phyloP scores from a whole-genome alignment of 257 asterid species.

The Datura wrightii region DNA sequence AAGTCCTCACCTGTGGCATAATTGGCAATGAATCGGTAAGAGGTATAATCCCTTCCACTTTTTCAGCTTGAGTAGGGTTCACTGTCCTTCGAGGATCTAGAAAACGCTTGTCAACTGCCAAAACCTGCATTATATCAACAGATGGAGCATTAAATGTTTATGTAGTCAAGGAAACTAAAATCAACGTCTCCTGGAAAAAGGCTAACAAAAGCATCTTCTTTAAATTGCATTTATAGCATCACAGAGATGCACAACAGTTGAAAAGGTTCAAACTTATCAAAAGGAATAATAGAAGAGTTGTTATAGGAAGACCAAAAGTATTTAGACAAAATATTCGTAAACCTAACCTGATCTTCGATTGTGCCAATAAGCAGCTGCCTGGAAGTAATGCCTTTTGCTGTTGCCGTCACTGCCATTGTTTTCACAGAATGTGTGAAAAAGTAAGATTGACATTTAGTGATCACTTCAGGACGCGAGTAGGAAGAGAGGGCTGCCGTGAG shows the following conservation, averaged over 20 bases:
- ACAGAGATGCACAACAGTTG: not conserved
- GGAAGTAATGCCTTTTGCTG: conserved; percentile 97
- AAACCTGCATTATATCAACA: conserved; percentile 58
- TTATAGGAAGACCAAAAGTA: conserved; percentile 12
- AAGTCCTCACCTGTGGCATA: conserved; percentile 75
- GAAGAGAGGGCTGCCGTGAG: conserved; percentile 64
- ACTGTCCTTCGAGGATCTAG: conserved; percentile 90
- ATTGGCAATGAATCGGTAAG: conserved; percentile 93
- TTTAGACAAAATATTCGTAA: conserved; percentile 21
- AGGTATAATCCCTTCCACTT: conserved; percentile 98
- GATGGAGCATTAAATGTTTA: not conserved
- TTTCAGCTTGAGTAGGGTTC: conserved; percentile 93
- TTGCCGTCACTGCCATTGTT: conserved; percentile 84
- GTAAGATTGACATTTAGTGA: conserved; percentile 84
- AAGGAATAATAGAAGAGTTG: not conserved
- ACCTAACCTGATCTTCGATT: conserved; percentile 84
- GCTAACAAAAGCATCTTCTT: too few relatives aligned
- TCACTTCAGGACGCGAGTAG: conserved; percentile 86
- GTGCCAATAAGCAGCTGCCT: conserved; percentile 95
- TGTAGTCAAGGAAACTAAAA: too few relatives aligned
- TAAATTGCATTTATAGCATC: not conserved
- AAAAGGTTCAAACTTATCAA: not conserved
- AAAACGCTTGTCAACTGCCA: conserved; percentile 97
- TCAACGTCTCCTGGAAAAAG: too few relatives aligned
- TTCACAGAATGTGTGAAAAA: conserved; percentile 83